These are phyloP conservation scores for Colletotrichum paranaense DNA, from an alignment of 2,329 filamentous ascomycete genomes.

Conservation along the genomic window DNA sequence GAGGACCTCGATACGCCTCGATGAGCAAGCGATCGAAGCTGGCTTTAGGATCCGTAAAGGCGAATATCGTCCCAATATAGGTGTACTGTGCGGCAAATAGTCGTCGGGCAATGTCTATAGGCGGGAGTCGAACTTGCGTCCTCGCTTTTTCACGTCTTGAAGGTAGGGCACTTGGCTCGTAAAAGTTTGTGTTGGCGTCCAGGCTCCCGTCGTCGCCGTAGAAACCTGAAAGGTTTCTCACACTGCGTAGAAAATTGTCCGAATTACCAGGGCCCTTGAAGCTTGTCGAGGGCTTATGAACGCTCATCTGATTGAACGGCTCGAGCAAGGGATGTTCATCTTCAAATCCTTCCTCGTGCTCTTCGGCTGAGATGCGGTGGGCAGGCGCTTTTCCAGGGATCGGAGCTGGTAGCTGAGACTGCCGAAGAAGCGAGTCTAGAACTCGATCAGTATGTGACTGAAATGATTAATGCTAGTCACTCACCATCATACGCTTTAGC, in stretches of 20 bases:
- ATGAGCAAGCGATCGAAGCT: conserved; percentile 58
- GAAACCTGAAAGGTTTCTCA: conserved; percentile 48
- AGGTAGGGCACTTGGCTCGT: conserved; percentile 47
- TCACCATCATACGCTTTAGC: conserved; percentile 30
- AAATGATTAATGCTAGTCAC: neutral
- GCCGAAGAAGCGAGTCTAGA: neutral
- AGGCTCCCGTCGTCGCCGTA: conserved; percentile 45
- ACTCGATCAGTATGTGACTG: neutral
- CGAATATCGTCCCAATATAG: conserved; percentile 69
- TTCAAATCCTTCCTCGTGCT: conserved; percentile 44
- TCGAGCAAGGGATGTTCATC: conserved; percentile 47
- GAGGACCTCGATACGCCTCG: conserved; percentile 54
- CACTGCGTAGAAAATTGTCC: conserved; percentile 51
- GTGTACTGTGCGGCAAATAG: conserved; percentile 64
- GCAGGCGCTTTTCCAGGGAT: neutral
- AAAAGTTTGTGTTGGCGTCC: conserved; percentile 46
- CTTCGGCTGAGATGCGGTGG: conserved; percentile 30
- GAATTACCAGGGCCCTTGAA: conserved; percentile 52
- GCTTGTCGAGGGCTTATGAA: conserved; percentile 46
- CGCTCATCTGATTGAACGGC: conserved; percentile 48
- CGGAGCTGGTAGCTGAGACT: neutral
- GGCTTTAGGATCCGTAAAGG: conserved; percentile 57
- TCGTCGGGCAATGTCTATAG: conserved; percentile 60
- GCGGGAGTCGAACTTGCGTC: conserved; percentile 53
- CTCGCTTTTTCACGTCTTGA: conserved; percentile 43